Base-by-base conservation (phyloP, 106 monocot genomes). In the Ottelia alismoides region DNA sequence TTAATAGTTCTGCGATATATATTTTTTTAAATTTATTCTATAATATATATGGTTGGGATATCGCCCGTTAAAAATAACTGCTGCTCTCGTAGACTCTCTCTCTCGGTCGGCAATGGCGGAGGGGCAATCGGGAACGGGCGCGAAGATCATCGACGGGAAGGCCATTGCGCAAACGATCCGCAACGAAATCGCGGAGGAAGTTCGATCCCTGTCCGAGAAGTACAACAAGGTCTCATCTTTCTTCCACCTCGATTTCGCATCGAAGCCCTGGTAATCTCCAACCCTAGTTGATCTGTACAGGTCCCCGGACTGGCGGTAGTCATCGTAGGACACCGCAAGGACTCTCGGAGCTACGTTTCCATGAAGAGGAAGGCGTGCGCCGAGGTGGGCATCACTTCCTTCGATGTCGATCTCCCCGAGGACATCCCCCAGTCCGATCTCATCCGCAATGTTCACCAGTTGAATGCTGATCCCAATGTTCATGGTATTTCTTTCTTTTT, bases 301-400 rank as follows among this genome's bases (percentile, higher is more conserved):
- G 90, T 88, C 4, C 93, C 93, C 1, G 93, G 93, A 10, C 60
- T 94, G 53, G 88, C 93, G 16, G 93, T 88, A 63, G 75, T 94
- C 57, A 83, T 94, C 28, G 93, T 94, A 18, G 93, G 93, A 25
- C 68, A 44, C 9, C 59, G 87, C 47, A 88, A 84, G 73, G 93
- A 94, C 55, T 88, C 88, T 20, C 81, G 78, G 72, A 94, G 61
- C 58, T 94, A 88, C 51, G 93, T 94, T 22, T 31, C 55, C 31
- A 94, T 80, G 83, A 88, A 94, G 81, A 75, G 87, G 51, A 94
- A 88, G 65, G 93, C 93, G 20, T 94, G 88, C 56, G 84, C 77
- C 11, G 88, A 94, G 70, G 84, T 88, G 20, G 88, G 93, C n/a
- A 94, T 94, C 58, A 57, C 58, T 21, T 94, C 88, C 27, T 54